Base-by-base conservation (phyloP, 129 eudicot genomes). In the Tagetes patula region DNA sequence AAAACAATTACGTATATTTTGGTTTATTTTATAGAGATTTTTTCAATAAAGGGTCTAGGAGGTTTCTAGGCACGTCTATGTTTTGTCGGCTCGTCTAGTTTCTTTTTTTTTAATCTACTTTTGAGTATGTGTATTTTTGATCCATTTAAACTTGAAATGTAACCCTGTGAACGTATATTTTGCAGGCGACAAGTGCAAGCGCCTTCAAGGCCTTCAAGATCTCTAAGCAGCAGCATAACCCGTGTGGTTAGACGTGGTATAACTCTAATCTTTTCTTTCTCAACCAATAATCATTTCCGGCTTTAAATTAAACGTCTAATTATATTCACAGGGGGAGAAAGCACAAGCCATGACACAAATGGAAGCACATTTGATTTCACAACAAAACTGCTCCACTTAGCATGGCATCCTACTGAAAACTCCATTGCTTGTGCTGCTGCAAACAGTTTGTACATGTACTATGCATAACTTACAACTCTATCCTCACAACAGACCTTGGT, bases 361-460 rank as follows among this genome's bases (percentile, higher is more conserved):
- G 99, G 97, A 13, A 94, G 85, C 79, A 88, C 97, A 39, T 83
- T 90, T 68, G 99, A 94, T 85, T 94, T 90, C 83, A 86, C 99
- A 34, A 88, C 97, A 58, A 94, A 94, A 76, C 71, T 94, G 61
- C 99, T 94, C 73, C 99, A 94, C 81, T 72, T 94, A 55, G 99
- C 99, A 49, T 94, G 99, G 99, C 99, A 94, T 68, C 99, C 99
- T 20, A 81, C 91, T 34, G 99, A 94, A 79, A 94, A 94, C 80
- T 88, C 97, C 5, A 88, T 94, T 43, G 99, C 99, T 27, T 94
- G 99, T 94, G 97, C 99, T 81, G 99, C 99, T 77, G 99, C 99
- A 65, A 94, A 94, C 87, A 94, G 99, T 83, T 82, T 94, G 96
- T 94, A 94, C 85, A 94, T 94, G 99, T 94, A 94, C 65, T 90